Evolutionary conservation across 176 grass and related monocot species (phyloP).

Genomic region (Oryza punctata): DNA sequence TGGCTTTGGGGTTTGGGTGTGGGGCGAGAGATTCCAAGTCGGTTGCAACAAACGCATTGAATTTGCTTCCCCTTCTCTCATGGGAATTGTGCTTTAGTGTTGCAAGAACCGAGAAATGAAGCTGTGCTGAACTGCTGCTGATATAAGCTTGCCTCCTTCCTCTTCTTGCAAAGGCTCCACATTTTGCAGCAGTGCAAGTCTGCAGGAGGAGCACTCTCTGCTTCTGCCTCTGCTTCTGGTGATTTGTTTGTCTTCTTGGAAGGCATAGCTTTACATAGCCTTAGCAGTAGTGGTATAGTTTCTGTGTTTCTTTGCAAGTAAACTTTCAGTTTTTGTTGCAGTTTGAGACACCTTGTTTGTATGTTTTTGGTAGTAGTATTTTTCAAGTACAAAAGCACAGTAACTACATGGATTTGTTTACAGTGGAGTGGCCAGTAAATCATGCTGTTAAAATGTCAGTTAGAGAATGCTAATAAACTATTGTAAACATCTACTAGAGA

Average conservation of each 20-base stretch:
- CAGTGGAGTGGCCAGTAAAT: background rate
- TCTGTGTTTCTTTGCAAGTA: background rate
- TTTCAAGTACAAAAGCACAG: background rate
- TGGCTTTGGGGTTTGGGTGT: background rate
- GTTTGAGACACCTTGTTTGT: background rate
- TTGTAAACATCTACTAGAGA: background rate
- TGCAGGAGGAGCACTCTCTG: background rate
- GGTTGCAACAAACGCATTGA: slow-evolving; percentile 62
- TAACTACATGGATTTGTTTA: background rate
- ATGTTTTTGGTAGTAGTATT: background rate
- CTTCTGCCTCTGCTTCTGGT: background rate
- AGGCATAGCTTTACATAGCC: background rate
- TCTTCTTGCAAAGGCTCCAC: slow-evolving; percentile 21
- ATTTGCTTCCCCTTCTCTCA: background rate
- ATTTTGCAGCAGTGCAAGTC: slow-evolving; percentile 5
- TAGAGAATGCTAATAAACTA: background rate
- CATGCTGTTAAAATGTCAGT: background rate
- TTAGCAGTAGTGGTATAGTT: too few species aligned
- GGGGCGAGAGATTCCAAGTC: slow-evolving; percentile 23
- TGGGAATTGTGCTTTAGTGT: background rate
- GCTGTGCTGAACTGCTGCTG: background rate
- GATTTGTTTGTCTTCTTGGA: background rate
- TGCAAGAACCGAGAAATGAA: background rate
- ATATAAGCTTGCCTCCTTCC: background rate
- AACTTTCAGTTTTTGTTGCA: too few species aligned